phyloP scores from a whole-genome alignment of 2,329 filamentous ascomycete genomes.

The Sclerotinia trifoliorum region DNA sequence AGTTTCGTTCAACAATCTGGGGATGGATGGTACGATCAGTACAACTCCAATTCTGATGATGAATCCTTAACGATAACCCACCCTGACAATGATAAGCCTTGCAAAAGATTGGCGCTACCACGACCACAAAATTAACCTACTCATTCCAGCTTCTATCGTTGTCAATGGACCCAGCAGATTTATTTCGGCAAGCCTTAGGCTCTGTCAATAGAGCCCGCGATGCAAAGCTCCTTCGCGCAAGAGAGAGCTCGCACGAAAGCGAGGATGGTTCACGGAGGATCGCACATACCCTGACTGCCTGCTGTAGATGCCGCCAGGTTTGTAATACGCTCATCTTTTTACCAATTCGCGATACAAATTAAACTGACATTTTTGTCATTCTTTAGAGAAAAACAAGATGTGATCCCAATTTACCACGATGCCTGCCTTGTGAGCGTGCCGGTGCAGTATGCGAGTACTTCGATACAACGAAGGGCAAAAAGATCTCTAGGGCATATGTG shows the following conservation, averaged over 20 bases:
- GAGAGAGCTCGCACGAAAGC: slow-evolving; percentile 44
- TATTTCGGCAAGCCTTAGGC: slow-evolving; percentile 58
- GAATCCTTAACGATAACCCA: slow-evolving; percentile 19
- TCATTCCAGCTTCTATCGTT: background rate
- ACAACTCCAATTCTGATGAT: slow-evolving; percentile 15
- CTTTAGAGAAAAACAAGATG: slow-evolving; percentile 86
- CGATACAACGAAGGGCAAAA: slow-evolving; percentile 81
- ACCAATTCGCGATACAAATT: slow-evolving; percentile 42
- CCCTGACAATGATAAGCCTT: slow-evolving; percentile 33
- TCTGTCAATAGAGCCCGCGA: slow-evolving; percentile 41
- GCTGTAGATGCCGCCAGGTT: slow-evolving; percentile 77
- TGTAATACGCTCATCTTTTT: slow-evolving; percentile 36
- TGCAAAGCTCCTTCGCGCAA: slow-evolving; percentile 33
- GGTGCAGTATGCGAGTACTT: slow-evolving; percentile 94
- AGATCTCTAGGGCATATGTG: slow-evolving; percentile 88
- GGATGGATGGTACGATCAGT: slow-evolving; percentile 3
- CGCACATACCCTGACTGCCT: slow-evolving; percentile 77
- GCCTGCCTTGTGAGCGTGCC: slow-evolving; percentile 87
- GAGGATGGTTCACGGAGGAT: slow-evolving; percentile 60
- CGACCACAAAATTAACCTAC: slow-evolving; percentile 7
- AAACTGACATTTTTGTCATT: slow-evolving; percentile 25
- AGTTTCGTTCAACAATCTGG: background rate
- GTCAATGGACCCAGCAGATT: slow-evolving; percentile 58
- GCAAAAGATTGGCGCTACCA: slow-evolving; percentile 26
- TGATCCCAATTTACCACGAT: slow-evolving; percentile 87